phyloP scores from a whole-genome alignment of 2,329 filamentous ascomycete species.

The Stemphylium vesicarium region DNA sequence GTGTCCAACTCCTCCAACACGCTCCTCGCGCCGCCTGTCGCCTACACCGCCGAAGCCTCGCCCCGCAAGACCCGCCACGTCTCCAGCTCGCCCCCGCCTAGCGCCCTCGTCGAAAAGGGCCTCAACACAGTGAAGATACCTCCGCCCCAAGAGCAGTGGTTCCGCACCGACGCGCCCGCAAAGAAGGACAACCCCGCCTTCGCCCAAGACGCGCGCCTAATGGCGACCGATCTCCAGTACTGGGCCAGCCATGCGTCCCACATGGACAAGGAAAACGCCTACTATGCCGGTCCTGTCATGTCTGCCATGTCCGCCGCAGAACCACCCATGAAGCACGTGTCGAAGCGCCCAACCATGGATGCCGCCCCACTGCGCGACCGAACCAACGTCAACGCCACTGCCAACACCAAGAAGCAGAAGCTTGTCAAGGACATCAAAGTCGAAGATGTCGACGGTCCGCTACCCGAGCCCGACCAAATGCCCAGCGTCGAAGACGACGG shows the following conservation, averaged over 20 bases:
- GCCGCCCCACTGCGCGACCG: slow-evolving; percentile 75
- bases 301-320: slow-evolving; percentile 34
- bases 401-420: slow-evolving; percentile 65
- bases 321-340: slow-evolving; percentile 37
- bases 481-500: slow-evolving; percentile 84
- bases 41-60: slow-evolving; percentile 64
- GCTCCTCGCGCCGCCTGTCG: slow-evolving; percentile 67
- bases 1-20: slow-evolving; percentile 65
- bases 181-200: slow-evolving; percentile 66
- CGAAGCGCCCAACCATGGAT: slow-evolving; percentile 72
- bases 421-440: slow-evolving; percentile 56
- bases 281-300: slow-evolving; percentile 47
- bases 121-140: slow-evolving; percentile 72
- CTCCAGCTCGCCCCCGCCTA: slow-evolving; percentile 64
- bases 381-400: slow-evolving; percentile 6
- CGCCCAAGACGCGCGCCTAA: slow-evolving; percentile 39
- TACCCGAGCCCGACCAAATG: slow-evolving; percentile 80
- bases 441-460: slow-evolving; percentile 52
- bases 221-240: slow-evolving; percentile 60
- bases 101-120: slow-evolving; percentile 66
- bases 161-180: slow-evolving; percentile 69
- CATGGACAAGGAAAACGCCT: slow-evolving; percentile 59
- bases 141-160: slow-evolving; percentile 63
- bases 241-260: slow-evolving; percentile 56
- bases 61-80: slow-evolving; percentile 69